Evolutionary conservation across 2,329 filamentous ascomycete genomes (phyloP), one percentile per base, ranked within the genome.

Genomic region (Aspergillus neoniger): DNA sequence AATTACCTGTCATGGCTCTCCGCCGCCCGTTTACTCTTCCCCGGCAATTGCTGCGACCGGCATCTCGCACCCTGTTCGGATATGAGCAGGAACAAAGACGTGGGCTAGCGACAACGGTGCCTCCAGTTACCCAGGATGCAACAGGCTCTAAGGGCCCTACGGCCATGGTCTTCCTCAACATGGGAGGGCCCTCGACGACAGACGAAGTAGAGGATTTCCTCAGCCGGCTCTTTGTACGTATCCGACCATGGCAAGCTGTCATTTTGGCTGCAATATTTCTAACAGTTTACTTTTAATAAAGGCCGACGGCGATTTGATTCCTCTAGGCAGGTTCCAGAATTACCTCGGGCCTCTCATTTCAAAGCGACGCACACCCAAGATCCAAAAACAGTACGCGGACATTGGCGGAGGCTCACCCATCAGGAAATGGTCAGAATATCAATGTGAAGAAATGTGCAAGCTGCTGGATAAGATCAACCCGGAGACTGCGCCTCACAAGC

Each of bases 331-430:
- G 53, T 83, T 98, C 36, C 95, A 99, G 79, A 87, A 86, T 70
- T 98, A 98, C 76, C 81, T 99, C 32, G 95, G 94, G 1, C 92
- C 92, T 15, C 81, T 96, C 53, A 94, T 99, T 67, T 90, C 94
- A 19, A 86, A 84, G 55, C 86, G 94, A 69, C 86, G 95, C 73
- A 99, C 95, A 1, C 93, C 95, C 28, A 99, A 98, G 81, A 99
- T 99, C 65, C 85, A 96, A 77, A 90, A 96, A 74, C 96, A 99
- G 76, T 99, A 99, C 74, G 86, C 91, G 17, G 92, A 89, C 58
- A 99, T 99, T 72, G 95, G 95, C 61, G 95, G 95, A 63, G 95
- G 95, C n/a, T 98, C 93, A 19, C 95, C 95, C 1, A 99, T 99
- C 75, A 88, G 94, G 68, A 96, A 96, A 77, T 99, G 96, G 96